Base-by-base conservation (phyloP, 139 green algal genomes). In the Chlamydomonas schloesseri region DNA sequence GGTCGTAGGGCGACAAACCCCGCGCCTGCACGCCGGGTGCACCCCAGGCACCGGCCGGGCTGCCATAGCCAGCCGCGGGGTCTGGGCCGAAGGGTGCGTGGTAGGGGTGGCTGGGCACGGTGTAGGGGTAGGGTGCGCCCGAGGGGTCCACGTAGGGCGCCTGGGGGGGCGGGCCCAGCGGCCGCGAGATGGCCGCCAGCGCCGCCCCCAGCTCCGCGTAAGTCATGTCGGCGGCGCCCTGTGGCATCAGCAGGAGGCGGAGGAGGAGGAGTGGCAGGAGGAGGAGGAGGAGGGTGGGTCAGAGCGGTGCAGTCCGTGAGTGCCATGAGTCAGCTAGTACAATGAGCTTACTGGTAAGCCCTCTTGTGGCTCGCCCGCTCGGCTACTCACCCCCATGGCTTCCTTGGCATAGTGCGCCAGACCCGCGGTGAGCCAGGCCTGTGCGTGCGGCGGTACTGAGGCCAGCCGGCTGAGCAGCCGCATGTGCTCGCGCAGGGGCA, bases 141-240 rank as follows among this genome's bases (percentile, higher is more conserved):
- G 20, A 29, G 34, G 69, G 9, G 65, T 21, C n/a, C 18, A 1
- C 65, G n/a, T 42, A 37, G 34, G 18, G 42, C 42, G 42, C 42
- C 42, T 50, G 42, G 42, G 42, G 42, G 42, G 42, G 42, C 42
- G 42, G 42, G 6, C 42, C 42, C 42, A 50, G 42, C 9, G 9
- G 28, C 18, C 31, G 20, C 34, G 69, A 50, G 2, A 84, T 28
- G n/a, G 68, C 37, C 46, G 65, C 55, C 64, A 84, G 42, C 4
- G 78, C 78, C 23, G 42, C 46, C 5, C 46, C 78, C 3, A 85
- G 79, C 67, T 85, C 79, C 67, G 42, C 20, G 79, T 85, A 85
- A 23, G 67, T 67, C 47, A 85, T 28, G 13, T 85, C 67, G 3
- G 23, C 10, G 21, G 79, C 65, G 47, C 79, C 79, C n/a, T 81